Evolutionary conservation across 805 yeast genomes (phyloP).

Genomic region (Lipomyces sp.): DNA sequence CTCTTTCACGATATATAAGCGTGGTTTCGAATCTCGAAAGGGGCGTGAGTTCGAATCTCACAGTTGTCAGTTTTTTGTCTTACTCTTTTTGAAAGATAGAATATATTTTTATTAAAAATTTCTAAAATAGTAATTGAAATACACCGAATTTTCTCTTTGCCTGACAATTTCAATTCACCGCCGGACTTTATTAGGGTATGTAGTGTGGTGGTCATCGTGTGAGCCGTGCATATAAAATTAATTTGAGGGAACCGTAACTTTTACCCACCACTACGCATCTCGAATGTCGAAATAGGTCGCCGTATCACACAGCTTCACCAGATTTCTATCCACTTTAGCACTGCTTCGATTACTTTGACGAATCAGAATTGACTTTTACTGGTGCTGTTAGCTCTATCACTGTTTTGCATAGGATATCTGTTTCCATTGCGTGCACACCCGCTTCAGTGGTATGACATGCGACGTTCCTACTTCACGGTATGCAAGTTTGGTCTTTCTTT

Average conservation of each 20-base stretch:
- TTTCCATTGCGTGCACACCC: too few species aligned
- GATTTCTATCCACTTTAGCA: too few species aligned
- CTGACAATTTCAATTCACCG: neutral
- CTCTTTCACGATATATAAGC: constrained; percentile 18
- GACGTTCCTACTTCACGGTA: too few species aligned
- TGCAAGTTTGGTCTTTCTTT: too few species aligned
- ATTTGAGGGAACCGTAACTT: too few species aligned
- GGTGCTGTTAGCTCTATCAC: too few species aligned
- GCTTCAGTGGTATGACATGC: too few species aligned
- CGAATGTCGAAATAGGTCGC: neutral
- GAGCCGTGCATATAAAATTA: too few species aligned
- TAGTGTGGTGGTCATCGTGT: constrained; percentile 2
- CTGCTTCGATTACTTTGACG: too few species aligned
- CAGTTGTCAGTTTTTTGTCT: constrained; percentile 24
- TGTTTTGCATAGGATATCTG: too few species aligned
- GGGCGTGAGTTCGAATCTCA: constrained; percentile 31
- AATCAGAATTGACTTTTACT: too few species aligned
- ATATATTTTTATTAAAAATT: neutral
- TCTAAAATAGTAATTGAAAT: neutral
- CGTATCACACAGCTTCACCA: too few species aligned
- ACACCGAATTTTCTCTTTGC: neutral
- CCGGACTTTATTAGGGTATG: neutral
- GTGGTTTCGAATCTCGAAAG: constrained; percentile 32
- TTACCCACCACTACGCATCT: neutral
- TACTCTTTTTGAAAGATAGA: neutral